Evolutionary conservation across 495 filamentous ascomycete species (phyloP), one percentile per base, ranked within the genome.

Genomic region (Saxophila tyrrhenica): DNA sequence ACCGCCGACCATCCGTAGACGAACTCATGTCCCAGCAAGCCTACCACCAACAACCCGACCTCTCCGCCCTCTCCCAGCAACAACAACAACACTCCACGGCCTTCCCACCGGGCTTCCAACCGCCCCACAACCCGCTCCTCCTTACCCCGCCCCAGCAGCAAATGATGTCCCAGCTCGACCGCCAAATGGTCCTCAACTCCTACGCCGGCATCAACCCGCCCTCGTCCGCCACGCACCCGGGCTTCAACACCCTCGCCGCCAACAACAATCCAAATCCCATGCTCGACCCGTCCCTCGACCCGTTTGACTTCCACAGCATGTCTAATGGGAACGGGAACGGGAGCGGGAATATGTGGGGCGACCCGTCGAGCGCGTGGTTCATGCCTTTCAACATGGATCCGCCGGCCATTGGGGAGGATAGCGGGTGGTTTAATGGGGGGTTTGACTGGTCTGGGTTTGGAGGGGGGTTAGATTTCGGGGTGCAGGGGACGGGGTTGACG

Each of bases 301-400:
- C 39, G 1, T 54, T 56, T 25, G 50, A 54, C 44, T 49, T 63
- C 43, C 29, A 35, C 7, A 7, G 7, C 7, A 35, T 35, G 29
- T 35, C 29, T 13, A 29, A 35, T 25, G 38, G n/a, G 41, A 13
- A 8, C 46, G 45, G 5, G 25, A 22, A 23, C 48, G 43, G 22
- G 13, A 19, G 38, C 20, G 53, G 21, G 25, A 54, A 54, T 21
- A 29, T 46, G 7, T 61, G 48, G 48, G 54, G 50, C 47, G 55
- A 58, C 51, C 24, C 62, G 11, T 88, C 82, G 51, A 78, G 75
- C 42, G 88, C 89, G 21, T 96, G 90, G 90, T 95, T 95, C 68
- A 81, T 94, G 72, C 90, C 90, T 1, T 96, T 95, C 71, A 96
- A 95, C 62, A 79, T 91, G 70, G 85, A 89, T 57, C 87, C 86